phyloP scores from a whole-genome alignment of 1,284 basidiomycete species.

The Papiliotrema laurentii region DNA sequence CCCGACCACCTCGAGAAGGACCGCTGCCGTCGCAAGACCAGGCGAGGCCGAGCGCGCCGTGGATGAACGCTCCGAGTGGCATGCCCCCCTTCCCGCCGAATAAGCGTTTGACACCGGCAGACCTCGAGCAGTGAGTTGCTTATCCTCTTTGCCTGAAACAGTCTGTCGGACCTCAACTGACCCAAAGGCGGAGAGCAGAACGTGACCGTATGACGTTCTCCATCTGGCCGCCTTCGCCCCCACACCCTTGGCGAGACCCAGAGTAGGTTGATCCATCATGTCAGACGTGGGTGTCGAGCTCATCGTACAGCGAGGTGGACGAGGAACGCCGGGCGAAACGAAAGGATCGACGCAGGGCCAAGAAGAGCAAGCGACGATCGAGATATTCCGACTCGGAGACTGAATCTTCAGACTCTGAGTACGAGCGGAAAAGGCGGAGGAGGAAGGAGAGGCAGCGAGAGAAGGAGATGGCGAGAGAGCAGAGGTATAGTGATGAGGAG shows the following conservation, averaged over 20 bases:
- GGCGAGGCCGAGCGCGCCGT: not conserved
- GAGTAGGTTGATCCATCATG: slow-evolving; percentile 52
- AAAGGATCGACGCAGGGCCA: slow-evolving; percentile 17
- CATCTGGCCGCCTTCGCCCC: slow-evolving; percentile 83
- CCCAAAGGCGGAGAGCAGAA: slow-evolving; percentile 53
- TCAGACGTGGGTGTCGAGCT: not conserved
- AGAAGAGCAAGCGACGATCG: slow-evolving; percentile 18
- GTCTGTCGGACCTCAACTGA: not conserved
- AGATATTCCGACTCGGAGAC: slow-evolving; percentile 48
- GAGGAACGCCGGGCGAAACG: slow-evolving; percentile 24
- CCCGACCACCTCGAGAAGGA: not conserved
- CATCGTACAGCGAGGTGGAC: slow-evolving; percentile 20
- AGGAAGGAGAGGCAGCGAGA: slow-evolving; percentile 20
- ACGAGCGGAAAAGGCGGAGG: slow-evolving; percentile 46
- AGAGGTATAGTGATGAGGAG: slow-evolving; percentile 44
- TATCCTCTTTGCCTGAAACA: not conserved
- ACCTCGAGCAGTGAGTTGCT: slow-evolving; percentile 6
- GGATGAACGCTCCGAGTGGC: not conserved
- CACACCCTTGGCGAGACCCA: slow-evolving; percentile 47
- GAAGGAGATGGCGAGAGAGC: slow-evolving; percentile 29
- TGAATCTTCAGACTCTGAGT: slow-evolving; percentile 56
- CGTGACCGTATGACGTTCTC: slow-evolving; percentile 61
- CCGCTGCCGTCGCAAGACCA: too few relatives aligned
- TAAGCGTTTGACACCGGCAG: not conserved
- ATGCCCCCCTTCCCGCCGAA: slow-evolving; percentile 4